These are phyloP conservation scores for Dipteronia dyeriana DNA, from an alignment of 345 rosid species.

Conservation along the genomic window DNA sequence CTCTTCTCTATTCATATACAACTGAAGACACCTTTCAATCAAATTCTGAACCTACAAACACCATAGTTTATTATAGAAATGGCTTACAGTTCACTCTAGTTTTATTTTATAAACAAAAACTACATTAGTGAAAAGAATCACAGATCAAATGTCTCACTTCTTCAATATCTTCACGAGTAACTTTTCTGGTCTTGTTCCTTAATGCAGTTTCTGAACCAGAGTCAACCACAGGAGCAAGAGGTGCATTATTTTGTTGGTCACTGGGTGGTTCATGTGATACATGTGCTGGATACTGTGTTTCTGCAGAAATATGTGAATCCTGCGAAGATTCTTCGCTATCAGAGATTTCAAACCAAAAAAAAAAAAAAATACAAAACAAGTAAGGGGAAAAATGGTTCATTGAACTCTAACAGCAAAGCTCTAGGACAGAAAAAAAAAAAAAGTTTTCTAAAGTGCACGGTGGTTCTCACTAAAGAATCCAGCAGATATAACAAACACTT, in stretches of 20 bases:
- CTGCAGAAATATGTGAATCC: background rate
- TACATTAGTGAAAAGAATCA: background rate
- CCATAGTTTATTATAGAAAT: background rate
- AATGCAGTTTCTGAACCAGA: conserved; percentile 2
- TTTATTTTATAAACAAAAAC: background rate
- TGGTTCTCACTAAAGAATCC: background rate
- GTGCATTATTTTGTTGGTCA: background rate
- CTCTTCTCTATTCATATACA: conserved; percentile 58
- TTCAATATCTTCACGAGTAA: conserved; percentile 14
- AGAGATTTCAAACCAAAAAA: background rate
- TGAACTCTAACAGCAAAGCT: background rate
- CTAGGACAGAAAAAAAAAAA: too few relatives aligned
- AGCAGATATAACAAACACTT: background rate
- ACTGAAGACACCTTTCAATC: conserved; percentile 59
- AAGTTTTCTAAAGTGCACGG: background rate
- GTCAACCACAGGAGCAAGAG: conserved; percentile 9
- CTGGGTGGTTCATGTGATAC: background rate
- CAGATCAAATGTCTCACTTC: conserved; percentile 10
- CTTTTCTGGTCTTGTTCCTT: background rate
- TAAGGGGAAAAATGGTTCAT: background rate
- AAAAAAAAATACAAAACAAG: too few relatives aligned
- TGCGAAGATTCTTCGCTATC: background rate
- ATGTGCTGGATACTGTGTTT: background rate
- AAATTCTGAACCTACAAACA: conserved; percentile 50
- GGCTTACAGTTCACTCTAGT: background rate